Evolutionary conservation across 2,329 filamentous ascomycete genomes (phyloP), one percentile per base, ranked within the genome.

Genomic region (Tothia fuscella): DNA sequence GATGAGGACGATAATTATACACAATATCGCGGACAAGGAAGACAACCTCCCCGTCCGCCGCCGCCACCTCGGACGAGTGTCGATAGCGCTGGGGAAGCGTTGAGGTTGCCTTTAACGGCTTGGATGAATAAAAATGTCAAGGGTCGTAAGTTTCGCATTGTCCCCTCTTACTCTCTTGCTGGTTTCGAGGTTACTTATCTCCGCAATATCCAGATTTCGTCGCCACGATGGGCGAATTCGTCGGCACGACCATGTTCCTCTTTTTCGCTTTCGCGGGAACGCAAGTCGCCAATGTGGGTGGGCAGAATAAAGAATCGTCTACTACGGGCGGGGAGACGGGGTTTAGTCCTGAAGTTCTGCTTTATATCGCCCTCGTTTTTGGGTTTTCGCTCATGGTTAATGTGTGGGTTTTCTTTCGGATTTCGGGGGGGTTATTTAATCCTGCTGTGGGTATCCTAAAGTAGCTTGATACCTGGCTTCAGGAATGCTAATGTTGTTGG

Each of bases 391-490:
- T 48, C 10, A 40, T 40, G 35, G 42, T 44, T 21, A 43, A 39
- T 22, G 41, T 43, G 2, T 43, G 41, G 41, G 41, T 39, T 3
- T 43, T 43, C 30, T 43, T 43, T 21, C 41, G 41, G 3, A 39
- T 43, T 20, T 38, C 34, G 12, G 41, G 41, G 6, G 41, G 41
- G 2, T 16, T 43, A 13, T 43, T 58, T 51, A 58, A 58, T 35
- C 55, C 55, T 17, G 55, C 55, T 5, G 55, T 55, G 38, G 47
- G 52, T 47, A 10, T 19, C 16, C 39, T 4, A 7, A 30, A 47
- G 52, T 47, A 10, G 10, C 16, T 42, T 4, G 7, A 30, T 21
- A 14, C 20, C 34, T 2, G 61, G 59, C 31, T 67, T 69, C 58
- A 38, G 14, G 6, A 60, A 46, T 28, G n/a, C 19, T 21, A 9